Base-by-base conservation (phyloP, 495 filamentous ascomycete species). In the Halenospora varia region DNA sequence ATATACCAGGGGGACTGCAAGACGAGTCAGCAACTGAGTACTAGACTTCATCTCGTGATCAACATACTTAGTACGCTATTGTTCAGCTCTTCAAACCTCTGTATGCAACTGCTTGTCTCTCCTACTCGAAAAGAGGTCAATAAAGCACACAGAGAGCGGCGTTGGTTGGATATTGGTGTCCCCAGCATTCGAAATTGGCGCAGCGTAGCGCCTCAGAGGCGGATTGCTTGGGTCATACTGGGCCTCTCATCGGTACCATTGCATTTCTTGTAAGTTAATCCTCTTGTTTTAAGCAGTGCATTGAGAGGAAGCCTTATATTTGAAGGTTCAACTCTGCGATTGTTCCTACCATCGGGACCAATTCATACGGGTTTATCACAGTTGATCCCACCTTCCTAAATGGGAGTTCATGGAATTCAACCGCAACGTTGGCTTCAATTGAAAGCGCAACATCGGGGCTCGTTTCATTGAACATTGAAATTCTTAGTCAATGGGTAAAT, bases 121-220 rank as follows among this genome's bases (percentile, higher is more conserved):
- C 73, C 73, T 2, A 71, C 69, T 10, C 64, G 75, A 8, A 49
- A 68, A 45, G 73, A 77, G 23, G 35, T 77, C 23, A 65, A 76
- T 50, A 29, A 17, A 19, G 72, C 71, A 2, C 74, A 77, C 61
- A 42, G 47, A 4, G 39, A 56, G 35, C 46, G 57, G 0, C 60
- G 62, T 10, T 75, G 69, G 72, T 46, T 77, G 29, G 70, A 70
- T 52, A 69, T 77, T 41, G 72, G 72, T 4, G 61, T 76, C 24
- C 63, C 68, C 3, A 75, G 71, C 18, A 48, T 76, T 20, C 62
- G 66, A 17, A 75, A 76, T 55, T 54, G 70, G 1, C 47, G 59
- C 10, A 40, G 6, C 11, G 57, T 68, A 8, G 59, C 62, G 2
- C 56, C 29, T 26, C 59, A 64, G 20, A 66, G 68, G 51, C 52